Evolutionary conservation across 2,329 filamentous ascomycete genomes (phyloP), one percentile per base, ranked within the genome.

Genomic region (Cladophialophora carrionii): DNA sequence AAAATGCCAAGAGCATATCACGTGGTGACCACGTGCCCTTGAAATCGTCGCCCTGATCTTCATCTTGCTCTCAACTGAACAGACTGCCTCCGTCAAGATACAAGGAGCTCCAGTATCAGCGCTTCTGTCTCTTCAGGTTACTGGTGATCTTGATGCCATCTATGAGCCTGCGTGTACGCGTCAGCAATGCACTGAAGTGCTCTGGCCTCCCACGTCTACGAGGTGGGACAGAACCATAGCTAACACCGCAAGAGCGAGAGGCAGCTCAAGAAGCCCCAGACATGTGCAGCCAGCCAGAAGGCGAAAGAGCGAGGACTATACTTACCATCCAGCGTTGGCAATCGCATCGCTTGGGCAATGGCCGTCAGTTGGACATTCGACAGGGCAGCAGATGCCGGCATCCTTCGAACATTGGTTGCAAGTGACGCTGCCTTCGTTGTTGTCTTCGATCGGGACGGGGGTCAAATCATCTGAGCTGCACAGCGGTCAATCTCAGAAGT

Each of bases 321-420:
- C 51, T 53, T 20, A 60, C 65, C 57, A 62, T 22, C 51, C 54
- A 14, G 54, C 64, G 22, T 67, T 67, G 37, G 62, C 55, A n/a
- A 64, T 34, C 24, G 41, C 61, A 17, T 31, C 22, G 26, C 61
- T 46, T 7, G 60, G 62, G 22, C 57, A 61, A 22, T 48, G 43
- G 26, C 62, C 63, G 46, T 65, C 65, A 17, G 52, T 41, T 55
- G 64, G 61, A 26, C 61, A 64, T 14, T 61, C 37, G 32, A 62
- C 58, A 2, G 49, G 29, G 20, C 65, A 67, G 37, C 65, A 67
- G 17, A 67, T 57, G 10, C 58, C 62, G 20, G 37, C 54, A 53
- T 67, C 65, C 57, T 57, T 60, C 24, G 4, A 10, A 29, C 65
- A 67, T 57, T 64, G 37, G 24, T 64, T 64, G 62, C 65, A 67